A percentile compares a stretch with the other conserved stretches of the same genome.
Evolutionary conservation across 345 rosid species (phyloP).

Genomic region (Lenwebbia sp.): DNA sequence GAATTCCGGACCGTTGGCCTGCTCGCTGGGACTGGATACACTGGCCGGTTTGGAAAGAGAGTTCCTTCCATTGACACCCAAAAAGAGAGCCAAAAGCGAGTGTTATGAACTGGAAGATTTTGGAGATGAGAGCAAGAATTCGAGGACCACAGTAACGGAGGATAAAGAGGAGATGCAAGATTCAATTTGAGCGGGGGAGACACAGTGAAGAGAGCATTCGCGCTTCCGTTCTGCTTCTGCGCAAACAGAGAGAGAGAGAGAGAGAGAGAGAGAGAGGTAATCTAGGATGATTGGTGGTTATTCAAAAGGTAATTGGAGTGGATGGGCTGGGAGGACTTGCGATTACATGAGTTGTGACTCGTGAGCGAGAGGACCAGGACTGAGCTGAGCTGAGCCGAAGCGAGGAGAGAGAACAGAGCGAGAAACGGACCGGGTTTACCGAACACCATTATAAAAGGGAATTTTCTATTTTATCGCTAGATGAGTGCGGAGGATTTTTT

Average conservation of each 20-base stretch:
- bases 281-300: neutral
- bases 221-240: neutral
- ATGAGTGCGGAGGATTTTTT: neutral
- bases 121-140: neutral
- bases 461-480: neutral
- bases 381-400: neutral
- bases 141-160: neutral
- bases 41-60: conserved; percentile 54
- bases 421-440: neutral
- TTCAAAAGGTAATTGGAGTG: neutral
- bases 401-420: neutral
- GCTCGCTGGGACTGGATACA: conserved; percentile 28
- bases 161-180: neutral
- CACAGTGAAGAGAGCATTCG: neutral
- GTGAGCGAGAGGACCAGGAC: neutral
- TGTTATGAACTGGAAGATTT: neutral
- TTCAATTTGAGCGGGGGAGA: neutral
- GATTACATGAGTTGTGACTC: neutral
- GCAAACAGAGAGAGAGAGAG: neutral
- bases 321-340: neutral
- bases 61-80: conserved; percentile 46
- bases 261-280: neutral
- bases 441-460: neutral
- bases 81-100: neutral
- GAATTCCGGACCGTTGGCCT: conserved; percentile 2